Base-by-base conservation (phyloP, 192 early-diverging fungal species). In the Coemansia sp. region DNA sequence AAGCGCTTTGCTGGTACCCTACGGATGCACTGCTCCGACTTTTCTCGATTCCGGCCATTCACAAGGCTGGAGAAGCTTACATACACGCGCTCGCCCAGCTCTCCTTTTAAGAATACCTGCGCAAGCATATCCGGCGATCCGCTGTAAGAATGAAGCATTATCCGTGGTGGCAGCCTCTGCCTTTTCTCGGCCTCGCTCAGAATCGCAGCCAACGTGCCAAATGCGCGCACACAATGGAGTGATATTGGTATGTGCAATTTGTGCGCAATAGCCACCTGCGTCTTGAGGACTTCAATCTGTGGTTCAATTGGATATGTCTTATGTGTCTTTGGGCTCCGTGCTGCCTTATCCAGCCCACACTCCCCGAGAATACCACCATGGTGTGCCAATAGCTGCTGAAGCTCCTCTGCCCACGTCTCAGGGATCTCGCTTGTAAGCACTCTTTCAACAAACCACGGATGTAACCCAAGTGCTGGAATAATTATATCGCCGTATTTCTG, bases 121-220 rank as follows among this genome's bases (percentile, higher is more conserved):
- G 48, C 41, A 18, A 92, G 63, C 69, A 88, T 87, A 50, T 95
- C 91, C 23, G 83, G 60, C 23, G 89, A 90, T 22, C 92, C 93
- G 7, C 88, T 88, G 65, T 85, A 97, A 18, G 93, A 94, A 64
- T 97, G 95, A 55, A 94, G 76, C 71, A 91, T 92, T 49, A 97
- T 83, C 24, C 86, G 78, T 1, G 90, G 88, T 10, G 89, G 88
- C 21, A 88, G 69, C 24, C 32, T 54, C 26, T 38, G 64, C 19
- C 38, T 56, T 18, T 30, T 62, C 50, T 60, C 76, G 21, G 57
- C 68, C 25, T 60, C 68, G 34, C 60, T 67, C 22, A 75, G 66
- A 64, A 68, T 68, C 54, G 71, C 82, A 25, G 60, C 75, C 63
- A 90, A 60, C 18, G 76, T 56, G 1, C 91, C 91, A 55, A 88